Base-by-base conservation (phyloP, 805 yeast genomes). In the Trichomonascus vanleenenianus region DNA sequence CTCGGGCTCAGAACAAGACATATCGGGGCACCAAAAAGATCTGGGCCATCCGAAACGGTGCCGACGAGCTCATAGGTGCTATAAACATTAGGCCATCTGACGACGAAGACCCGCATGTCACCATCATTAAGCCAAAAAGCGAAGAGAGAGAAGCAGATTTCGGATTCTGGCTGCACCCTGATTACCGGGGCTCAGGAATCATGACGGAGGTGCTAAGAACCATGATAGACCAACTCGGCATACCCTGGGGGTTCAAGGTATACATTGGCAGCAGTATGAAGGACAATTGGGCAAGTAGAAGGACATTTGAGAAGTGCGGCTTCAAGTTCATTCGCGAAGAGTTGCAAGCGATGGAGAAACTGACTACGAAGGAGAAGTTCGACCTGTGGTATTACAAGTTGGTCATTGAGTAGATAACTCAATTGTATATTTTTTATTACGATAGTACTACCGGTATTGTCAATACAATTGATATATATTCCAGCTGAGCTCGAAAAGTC, bases 81-180 rank as follows among this genome's bases (percentile, higher is more conserved):
- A 39, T 52, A n/a, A 46, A 43, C 27, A 40, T 46, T 3, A 31
- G 49, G 14, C 48, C 45, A 2, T 40, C 47, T 1, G 41, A 38
- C 19, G 42, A 42, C 18, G 30, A 12, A 9, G n/a, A 16, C 25
- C 8, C 31, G n/a, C 22, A 30, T 3, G 4, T 42, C 16, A 30
- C 34, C 12, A 31, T 14, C 2, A 12, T 11, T n/a, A 15, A 16
- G n/a, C 27, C 44, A n/a, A n/a, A n/a, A n/a, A 27, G 16, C 2
- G 20, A 32, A 9, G 22, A 34, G 27, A 39, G 36, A n/a, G 4
- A 4, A 22, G 27, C 27, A 22, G 40, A 35, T 11, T 45, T 52
- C 30, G 55, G 57, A n/a, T 54, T 48, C 45, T 52, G 47, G 43
- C 30, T 54, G 27, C 35, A 35, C n/a, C 54, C 55, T 4, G 50